These are phyloP conservation scores for Amanita rimosa DNA, from an alignment of 768 basidiomycete species.

Conservation along the genomic window DNA sequence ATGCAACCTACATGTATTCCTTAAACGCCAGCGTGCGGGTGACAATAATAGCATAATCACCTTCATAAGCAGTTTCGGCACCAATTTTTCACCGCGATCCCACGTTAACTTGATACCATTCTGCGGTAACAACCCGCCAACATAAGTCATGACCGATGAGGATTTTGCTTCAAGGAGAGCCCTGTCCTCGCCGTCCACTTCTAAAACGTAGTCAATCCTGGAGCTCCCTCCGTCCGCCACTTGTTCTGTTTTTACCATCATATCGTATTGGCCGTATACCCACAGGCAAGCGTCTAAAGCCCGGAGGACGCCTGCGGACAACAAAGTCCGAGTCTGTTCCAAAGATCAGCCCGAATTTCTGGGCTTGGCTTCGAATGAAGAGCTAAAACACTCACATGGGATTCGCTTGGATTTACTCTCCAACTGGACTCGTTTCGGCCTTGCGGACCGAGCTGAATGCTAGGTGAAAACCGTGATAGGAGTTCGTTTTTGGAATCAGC, in stretches of 20 bases:
- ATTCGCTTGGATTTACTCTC: slow-evolving; percentile 9
- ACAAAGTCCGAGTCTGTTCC: slow-evolving; percentile 3
- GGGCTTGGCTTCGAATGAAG: slow-evolving; percentile 6
- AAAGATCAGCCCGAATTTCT: slow-evolving; percentile 9
- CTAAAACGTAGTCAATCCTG: slow-evolving; percentile 9
- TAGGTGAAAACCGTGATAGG: slow-evolving; percentile 9
- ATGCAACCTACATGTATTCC: slow-evolving; percentile 9
- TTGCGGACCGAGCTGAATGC: background rate
- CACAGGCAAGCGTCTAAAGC: slow-evolving; percentile 7
- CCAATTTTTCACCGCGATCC: slow-evolving; percentile 3
- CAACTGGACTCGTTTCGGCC: slow-evolving; percentile 6
- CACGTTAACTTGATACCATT: slow-evolving; percentile 8
- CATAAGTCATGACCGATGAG: slow-evolving; percentile 9
- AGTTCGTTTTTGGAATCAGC: slow-evolving; percentile 8
- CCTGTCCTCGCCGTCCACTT: slow-evolving; percentile 8
- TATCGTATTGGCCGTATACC: background rate
- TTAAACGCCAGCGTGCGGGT: background rate
- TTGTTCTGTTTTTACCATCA: slow-evolving; percentile 4
- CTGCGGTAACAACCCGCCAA: slow-evolving; percentile 5
- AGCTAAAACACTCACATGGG: background rate
- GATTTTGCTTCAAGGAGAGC: slow-evolving; percentile 11
- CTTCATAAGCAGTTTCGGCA: slow-evolving; percentile 8
- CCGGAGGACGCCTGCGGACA: slow-evolving; percentile 3
- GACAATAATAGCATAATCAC: slow-evolving; percentile 7
- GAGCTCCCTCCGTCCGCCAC: slow-evolving; percentile 8